Percentiles rank a stretch among this genome's conserved stretches.
These are phyloP conservation scores for Botrytis paeoniae DNA, from an alignment of 2,329 filamentous ascomycete genomes.

Conservation along the genomic window DNA sequence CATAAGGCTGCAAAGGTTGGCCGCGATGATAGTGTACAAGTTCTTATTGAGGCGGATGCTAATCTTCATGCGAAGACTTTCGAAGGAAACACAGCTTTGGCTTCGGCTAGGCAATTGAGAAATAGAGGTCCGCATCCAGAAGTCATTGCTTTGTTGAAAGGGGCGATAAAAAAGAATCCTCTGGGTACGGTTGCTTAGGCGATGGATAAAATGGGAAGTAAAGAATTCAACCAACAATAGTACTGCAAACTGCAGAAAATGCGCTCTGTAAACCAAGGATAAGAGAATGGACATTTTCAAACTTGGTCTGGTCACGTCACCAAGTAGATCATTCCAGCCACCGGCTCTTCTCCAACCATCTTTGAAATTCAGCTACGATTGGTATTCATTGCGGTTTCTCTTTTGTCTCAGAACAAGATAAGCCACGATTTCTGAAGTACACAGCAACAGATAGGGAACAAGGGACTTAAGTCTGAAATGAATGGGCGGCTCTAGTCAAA, in stretches of 20 bases:
- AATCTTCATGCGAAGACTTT: background rate
- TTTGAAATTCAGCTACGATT: background rate
- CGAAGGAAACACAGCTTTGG: background rate
- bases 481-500: too few species aligned
- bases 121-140: background rate
- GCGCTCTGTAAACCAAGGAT: background rate
- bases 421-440: background rate
- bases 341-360: background rate
- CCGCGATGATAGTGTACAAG: background rate
- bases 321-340: accelerated
- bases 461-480: background rate
- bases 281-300: background rate
- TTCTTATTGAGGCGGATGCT: background rate
- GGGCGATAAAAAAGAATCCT: background rate
- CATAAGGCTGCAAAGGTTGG: background rate
- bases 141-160: background rate
- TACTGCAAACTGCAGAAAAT: background rate
- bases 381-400: background rate
- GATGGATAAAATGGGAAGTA: background rate
- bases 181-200: background rate
- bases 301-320: background rate
- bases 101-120: background rate
- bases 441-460: background rate
- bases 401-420: background rate
- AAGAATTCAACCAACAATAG: background rate